Conservation (phyloP, 108 stramenopile genomes). For the Skeletonema menzelii region DNA sequence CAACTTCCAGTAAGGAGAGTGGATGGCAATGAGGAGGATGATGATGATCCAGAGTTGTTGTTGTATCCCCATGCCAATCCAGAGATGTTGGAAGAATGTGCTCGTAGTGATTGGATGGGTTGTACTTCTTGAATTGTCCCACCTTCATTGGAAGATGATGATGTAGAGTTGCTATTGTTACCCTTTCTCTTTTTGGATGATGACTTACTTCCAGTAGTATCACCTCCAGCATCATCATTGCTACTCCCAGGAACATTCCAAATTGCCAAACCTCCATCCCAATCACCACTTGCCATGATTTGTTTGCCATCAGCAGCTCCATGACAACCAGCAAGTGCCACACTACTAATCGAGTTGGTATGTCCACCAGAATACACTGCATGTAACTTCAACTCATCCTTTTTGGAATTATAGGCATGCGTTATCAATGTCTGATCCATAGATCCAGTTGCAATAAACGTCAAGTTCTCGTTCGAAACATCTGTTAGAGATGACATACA, state of each 20-base stretch:
- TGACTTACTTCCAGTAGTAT: constrained; percentile 4
- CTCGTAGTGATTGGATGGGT: constrained; percentile 43
- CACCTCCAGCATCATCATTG: constrained; percentile 5
- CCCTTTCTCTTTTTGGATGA: constrained; percentile 12
- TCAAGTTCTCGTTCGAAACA: not conserved
- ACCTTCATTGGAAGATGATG: constrained; percentile 22
- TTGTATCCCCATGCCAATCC: constrained; percentile 69
- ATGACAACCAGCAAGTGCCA: constrained; percentile 14
- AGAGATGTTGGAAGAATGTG: constrained; percentile 77
- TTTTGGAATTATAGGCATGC: constrained; percentile 35
- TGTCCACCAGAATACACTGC: constrained; percentile 52
- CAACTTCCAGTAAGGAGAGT: constrained; percentile 73
- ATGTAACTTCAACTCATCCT: constrained; percentile 17
- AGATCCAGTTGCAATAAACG: constrained; percentile 72
- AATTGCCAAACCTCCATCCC: constrained; percentile 70
- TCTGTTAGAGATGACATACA: constrained; percentile 42
- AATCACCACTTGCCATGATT: constrained; percentile 76
- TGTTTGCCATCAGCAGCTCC: not conserved
- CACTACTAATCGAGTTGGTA: constrained; percentile 53
- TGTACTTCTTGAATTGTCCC: constrained; percentile 33
- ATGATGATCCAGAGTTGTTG: not conserved
- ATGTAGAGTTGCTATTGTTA: not conserved
- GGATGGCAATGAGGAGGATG: not conserved
- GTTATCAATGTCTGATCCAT: constrained; percentile 76
- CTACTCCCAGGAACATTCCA: constrained; percentile 53